A percentile compares a stretch with the other conserved stretches of the same genome.
Evolutionary conservation across 73 alveolate species (phyloP).

Genomic region (Paramecium biaurelia): DNA sequence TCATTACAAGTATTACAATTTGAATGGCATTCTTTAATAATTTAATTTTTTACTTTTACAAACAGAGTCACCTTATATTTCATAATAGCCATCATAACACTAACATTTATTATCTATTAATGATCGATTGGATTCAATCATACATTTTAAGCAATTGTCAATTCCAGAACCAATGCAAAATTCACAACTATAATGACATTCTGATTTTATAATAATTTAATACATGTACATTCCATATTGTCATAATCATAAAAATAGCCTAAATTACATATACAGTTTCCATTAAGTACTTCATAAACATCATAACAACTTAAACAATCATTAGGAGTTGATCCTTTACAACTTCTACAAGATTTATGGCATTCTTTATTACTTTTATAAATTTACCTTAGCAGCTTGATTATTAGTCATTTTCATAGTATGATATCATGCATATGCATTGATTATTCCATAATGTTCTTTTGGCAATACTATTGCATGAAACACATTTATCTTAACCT

Average conservation of each 20-base stretch:
- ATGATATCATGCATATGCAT: neutral
- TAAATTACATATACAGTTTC: neutral
- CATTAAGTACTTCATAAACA: neutral
- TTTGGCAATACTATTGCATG: neutral
- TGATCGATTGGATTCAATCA: neutral
- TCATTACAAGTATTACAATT: neutral
- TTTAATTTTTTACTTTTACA: neutral
- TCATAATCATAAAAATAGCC: neutral
- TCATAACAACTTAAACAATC: neutral
- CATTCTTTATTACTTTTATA: neutral
- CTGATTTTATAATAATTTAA: neutral
- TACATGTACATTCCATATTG: neutral
- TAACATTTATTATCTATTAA: neutral
- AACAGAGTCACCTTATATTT: neutral
- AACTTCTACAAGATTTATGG: neutral
- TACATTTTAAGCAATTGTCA: neutral
- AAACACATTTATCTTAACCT: neutral
- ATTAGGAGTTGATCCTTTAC: neutral
- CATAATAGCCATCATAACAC: neutral
- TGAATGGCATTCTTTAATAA: neutral
- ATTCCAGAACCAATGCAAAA: neutral
- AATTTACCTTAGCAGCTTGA: neutral
- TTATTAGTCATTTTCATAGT: neutral
- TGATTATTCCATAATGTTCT: neutral
- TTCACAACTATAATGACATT: neutral